Conservation (phyloP, 2,329 filamentous ascomycete genomes). For the Gremmenia infestans region DNA sequence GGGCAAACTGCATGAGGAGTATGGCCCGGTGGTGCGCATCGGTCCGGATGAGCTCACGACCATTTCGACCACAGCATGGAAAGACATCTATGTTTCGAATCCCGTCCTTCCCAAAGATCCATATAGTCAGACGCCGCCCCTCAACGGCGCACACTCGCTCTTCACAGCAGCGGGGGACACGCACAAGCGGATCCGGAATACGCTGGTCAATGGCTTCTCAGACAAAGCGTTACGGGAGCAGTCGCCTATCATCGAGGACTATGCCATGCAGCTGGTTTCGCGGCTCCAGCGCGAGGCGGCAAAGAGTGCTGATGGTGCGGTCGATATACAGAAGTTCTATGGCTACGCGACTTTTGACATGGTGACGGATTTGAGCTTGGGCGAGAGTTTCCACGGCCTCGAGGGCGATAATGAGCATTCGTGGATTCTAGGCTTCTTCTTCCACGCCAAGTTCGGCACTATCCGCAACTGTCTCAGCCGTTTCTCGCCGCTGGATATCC, state of each 20-base stretch:
- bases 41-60: constrained; percentile 19
- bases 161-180: background rate
- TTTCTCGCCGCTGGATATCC: constrained; percentile 1
- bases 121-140: background rate
- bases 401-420: background rate
- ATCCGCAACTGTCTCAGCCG: background rate
- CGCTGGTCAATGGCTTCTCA: constrained; percentile 1
- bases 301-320: background rate
- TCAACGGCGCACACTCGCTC: constrained; percentile 1
- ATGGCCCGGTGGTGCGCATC: constrained; percentile 27
- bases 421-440: background rate
- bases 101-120: background rate
- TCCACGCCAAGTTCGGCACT: constrained; percentile 1
- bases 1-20: constrained; percentile 10
- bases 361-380: background rate
- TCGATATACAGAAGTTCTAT: constrained; percentile 1
- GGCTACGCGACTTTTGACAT: constrained; percentile 3
- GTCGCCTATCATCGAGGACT: background rate
- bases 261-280: background rate
- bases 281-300: background rate
- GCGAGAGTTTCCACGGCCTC: constrained; percentile 1
- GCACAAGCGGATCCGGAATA: background rate
- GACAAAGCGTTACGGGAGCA: constrained; percentile 3
- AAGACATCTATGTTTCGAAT: background rate
- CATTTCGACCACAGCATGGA: background rate